Base-by-base conservation (phyloP, 768 basidiomycete species). In the Auricularia sp. region DNA sequence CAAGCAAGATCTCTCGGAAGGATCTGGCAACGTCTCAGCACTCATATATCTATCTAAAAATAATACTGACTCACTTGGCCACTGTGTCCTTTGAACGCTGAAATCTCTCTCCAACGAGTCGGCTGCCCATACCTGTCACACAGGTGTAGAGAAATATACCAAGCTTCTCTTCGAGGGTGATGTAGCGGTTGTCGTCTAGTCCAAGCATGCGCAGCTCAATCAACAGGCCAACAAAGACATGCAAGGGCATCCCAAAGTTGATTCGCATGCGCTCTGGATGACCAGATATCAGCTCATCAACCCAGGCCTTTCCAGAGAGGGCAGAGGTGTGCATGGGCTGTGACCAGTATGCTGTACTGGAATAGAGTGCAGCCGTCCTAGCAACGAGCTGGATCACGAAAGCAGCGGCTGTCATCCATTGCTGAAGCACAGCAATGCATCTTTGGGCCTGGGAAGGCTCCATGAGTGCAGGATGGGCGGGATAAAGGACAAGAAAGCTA, bases 111-210 rank as follows among this genome's bases (percentile, higher is more conserved):
- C 66, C 69, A 24, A 71, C 58, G 67, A 72, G 67, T 14, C 67
- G n/a, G 14, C 72, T 59, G 14, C 65, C 61, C 16, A 72, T 42
- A 0, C 69, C 70, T 56, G 69, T 73, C 10, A 70, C 67, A 63
- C 64, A 71, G n/a, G 61, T 67, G 59, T 73, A 74, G 13, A 75
- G 68, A 63, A 72, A 74, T 11, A 74, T 74, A 10, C 70, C 71
- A 2, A 66, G 29, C 65, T 73, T 58, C 64, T 72, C 71, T n/a
- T 68, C 63, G 10, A 69, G 36, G 3, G 63, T 21, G 7, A 70
- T 61, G 45, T 58, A 14, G n/a, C 63, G 10, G 29, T 62, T 65
- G 65, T 65, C 45, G 8, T 44, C 24, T 18, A 44, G 59, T 4
- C 68, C 68, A 54, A 42, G 47, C 14, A 14, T 34, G 42, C 66